Percentiles rank a stretch among this genome's conserved stretches.
These are phyloP conservation scores for Crithidia expoeki DNA, from an alignment of 208 protist species.

Conservation along the genomic window DNA sequence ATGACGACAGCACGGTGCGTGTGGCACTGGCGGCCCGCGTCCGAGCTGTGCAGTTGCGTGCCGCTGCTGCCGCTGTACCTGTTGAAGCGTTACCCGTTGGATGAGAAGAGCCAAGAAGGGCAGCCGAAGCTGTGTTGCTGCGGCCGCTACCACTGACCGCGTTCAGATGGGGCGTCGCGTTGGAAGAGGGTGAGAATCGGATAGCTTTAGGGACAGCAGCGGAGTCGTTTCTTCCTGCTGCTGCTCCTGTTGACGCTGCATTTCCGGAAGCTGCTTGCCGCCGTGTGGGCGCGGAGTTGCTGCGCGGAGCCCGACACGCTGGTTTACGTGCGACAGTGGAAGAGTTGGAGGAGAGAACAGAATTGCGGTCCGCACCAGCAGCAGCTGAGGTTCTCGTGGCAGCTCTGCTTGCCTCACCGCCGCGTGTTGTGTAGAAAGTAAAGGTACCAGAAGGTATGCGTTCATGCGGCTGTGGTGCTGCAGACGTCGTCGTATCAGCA, in stretches of 20 bases:
- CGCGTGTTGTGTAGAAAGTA: constrained; percentile 17
- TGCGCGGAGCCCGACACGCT: neutral
- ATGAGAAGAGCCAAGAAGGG: neutral
- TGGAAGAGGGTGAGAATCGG: constrained; percentile 1
- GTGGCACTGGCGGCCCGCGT: constrained; percentile 1
- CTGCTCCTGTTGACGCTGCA: neutral
- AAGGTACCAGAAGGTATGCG: constrained; percentile 13
- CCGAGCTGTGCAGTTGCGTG: neutral
- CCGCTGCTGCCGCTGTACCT: neutral
- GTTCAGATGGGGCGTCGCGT: neutral
- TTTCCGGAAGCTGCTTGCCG: neutral
- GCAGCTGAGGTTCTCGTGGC: neutral
- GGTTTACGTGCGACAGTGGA: neutral
- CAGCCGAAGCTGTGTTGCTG: neutral
- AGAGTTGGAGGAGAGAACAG: neutral
- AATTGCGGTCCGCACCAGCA: neutral
- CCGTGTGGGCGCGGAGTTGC: constrained; percentile 2
- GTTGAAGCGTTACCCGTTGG: neutral
- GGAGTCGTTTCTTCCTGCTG: neutral
- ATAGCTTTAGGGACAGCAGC: neutral
- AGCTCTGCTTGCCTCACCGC: neutral
- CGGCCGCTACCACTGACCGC: neutral
- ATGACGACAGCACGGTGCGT: neutral
- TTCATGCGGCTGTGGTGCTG: constrained; percentile 1
- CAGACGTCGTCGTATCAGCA: neutral